These are phyloP conservation scores for Salvia sclarea DNA, from an alignment of 305 asterid species.

Conservation along the genomic window DNA sequence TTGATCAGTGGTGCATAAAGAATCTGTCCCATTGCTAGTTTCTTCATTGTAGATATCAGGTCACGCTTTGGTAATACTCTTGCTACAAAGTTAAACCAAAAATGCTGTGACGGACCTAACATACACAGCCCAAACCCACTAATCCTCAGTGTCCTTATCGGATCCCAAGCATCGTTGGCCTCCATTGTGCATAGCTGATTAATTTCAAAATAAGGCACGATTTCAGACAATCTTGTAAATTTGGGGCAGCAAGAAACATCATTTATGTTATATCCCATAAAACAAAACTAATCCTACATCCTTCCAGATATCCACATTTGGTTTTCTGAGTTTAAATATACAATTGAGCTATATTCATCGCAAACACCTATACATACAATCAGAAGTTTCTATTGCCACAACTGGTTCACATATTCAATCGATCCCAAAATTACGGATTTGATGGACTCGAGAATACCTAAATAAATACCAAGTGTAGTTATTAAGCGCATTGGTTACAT, in stretches of 20 bases:
- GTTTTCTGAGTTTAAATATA: not conserved
- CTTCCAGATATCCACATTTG: not conserved
- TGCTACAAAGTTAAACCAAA: conserved; percentile 74
- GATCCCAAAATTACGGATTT: not conserved
- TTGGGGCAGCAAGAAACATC: not conserved
- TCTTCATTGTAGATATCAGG: conserved; percentile 65
- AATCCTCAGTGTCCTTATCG: conserved; percentile 67
- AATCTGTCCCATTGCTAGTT: conserved; percentile 69
- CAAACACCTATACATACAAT: not conserved
- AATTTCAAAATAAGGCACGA: conserved; percentile 23
- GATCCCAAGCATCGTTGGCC: conserved; percentile 52
- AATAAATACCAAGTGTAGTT: not conserved
- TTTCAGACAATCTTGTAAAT: not conserved
- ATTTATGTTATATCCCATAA: not conserved
- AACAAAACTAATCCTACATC: not conserved
- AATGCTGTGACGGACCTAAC: conserved; percentile 77
- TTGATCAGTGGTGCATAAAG: conserved; percentile 57
- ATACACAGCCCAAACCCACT: conserved; percentile 72
- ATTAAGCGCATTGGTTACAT: not conserved
- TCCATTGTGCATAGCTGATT: conserved; percentile 60
- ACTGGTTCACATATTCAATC: not conserved
- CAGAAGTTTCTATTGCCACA: not conserved
- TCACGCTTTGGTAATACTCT: conserved; percentile 66
- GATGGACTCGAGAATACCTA: too few relatives aligned
- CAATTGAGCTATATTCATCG: not conserved